phyloP scores from a whole-genome alignment of 2,329 filamentous ascomycete species.

The Rhynchosporium secalis region DNA sequence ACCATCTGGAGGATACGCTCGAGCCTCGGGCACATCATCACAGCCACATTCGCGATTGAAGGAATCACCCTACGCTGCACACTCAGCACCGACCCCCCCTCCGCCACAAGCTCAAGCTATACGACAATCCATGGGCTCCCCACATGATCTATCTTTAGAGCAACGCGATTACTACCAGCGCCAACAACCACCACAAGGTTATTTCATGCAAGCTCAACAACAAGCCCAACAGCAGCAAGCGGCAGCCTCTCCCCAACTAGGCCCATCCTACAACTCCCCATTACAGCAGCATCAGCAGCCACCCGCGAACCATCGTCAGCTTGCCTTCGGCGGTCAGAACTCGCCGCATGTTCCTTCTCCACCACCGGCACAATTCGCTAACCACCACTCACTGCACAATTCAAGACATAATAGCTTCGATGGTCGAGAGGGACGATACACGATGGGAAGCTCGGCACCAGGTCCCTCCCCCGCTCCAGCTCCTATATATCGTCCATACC shows the following conservation, averaged over 20 bases:
- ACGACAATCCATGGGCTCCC: constrained; percentile 35
- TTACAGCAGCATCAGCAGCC: constrained; percentile 29
- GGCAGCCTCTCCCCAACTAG: constrained; percentile 33
- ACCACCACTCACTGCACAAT: constrained; percentile 33
- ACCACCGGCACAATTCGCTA: constrained; percentile 31
- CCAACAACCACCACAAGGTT: constrained; percentile 30
- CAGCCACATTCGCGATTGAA: constrained; percentile 36
- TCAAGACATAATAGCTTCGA: constrained; percentile 39
- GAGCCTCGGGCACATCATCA: constrained; percentile 27
- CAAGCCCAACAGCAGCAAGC: constrained; percentile 31
- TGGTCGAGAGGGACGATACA: constrained; percentile 33
- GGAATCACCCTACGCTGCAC: constrained; percentile 39
- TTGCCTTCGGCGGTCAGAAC: constrained; percentile 35
- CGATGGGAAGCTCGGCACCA: constrained; percentile 21
- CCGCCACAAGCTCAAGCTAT: constrained; percentile 25
- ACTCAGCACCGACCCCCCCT: constrained; percentile 37
- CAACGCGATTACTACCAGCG: constrained; percentile 40
- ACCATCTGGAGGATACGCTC: constrained; percentile 32
- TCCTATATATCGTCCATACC: constrained; percentile 22
- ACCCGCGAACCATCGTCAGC: constrained; percentile 33
- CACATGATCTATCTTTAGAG: constrained; percentile 32
- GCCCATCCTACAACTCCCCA: constrained; percentile 34
- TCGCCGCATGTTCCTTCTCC: constrained; percentile 34
- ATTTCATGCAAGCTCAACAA: constrained; percentile 35
- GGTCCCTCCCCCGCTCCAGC: constrained; percentile 28